A percentile compares a stretch with the other conserved stretches of the same genome.
Evolutionary conservation across 306 rosid genomes (phyloP).

Genomic region (Hippophae gyantsensis): DNA sequence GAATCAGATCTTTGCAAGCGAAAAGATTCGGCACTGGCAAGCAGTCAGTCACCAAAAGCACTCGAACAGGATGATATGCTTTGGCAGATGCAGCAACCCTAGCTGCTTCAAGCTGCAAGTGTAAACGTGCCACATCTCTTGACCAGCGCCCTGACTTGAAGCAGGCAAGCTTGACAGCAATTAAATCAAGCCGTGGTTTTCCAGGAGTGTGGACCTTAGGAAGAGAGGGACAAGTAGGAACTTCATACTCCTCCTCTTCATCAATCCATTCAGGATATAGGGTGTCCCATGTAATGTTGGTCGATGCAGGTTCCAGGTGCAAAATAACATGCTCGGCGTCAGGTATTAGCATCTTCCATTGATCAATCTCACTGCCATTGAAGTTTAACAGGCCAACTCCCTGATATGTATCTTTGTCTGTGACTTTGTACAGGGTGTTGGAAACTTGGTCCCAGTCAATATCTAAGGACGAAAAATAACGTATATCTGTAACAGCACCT

Average conservation of each 20-base stretch:
- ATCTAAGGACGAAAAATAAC: conserved; percentile 40
- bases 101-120: conserved; percentile 85
- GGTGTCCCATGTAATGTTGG: conserved; percentile 58
- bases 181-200: conserved; percentile 65
- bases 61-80: conserved; percentile 51
- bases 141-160: conserved; percentile 63
- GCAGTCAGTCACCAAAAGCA: conserved; percentile 67
- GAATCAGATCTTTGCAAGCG: conserved; percentile 55
- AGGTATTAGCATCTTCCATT: conserved; percentile 64
- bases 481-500: conserved; percentile 32
- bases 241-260: conserved; percentile 78
- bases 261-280: conserved; percentile 94
- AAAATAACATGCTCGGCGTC: conserved; percentile 53
- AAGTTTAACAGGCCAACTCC: conserved; percentile 82
- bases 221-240: conserved; percentile 72
- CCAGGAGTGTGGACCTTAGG: conserved; percentile 54
- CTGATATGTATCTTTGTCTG: conserved; percentile 41
- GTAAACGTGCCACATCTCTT: conserved; percentile 80
- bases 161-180: conserved; percentile 84
- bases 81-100: conserved; percentile 67
- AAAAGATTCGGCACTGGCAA: conserved; percentile 68
- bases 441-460: conserved; percentile 65
- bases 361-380: conserved; percentile 53
- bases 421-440: conserved; percentile 34
- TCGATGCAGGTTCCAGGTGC: conserved; percentile 35